These are phyloP conservation scores for Carpinus viminea DNA, from an alignment of 306 rosid genomes.

Conservation along the genomic window DNA sequence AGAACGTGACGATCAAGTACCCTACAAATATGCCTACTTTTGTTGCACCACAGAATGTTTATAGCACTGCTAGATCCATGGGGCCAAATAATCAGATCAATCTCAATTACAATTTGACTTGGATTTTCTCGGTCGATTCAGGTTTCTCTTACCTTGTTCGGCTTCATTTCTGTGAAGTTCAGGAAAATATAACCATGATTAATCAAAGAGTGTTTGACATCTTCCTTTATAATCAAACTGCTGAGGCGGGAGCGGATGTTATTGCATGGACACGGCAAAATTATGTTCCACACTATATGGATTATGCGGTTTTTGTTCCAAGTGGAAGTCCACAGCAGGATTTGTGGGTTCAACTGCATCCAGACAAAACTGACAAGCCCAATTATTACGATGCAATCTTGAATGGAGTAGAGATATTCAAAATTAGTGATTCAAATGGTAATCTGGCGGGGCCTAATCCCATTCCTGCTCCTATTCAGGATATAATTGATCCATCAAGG, in stretches of 20 bases:
- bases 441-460: constrained; percentile 88
- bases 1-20: constrained; percentile 43
- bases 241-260: constrained; percentile 49
- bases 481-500: constrained; percentile 47
- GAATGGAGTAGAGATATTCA: constrained; percentile 88
- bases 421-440: constrained; percentile 51
- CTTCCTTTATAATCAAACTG: constrained; percentile 70
- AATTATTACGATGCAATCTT: constrained; percentile 56
- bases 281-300: constrained; percentile 53
- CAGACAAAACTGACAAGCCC: constrained; percentile 25
- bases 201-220: constrained; percentile 75
- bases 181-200: constrained; percentile 23
- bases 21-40: constrained; percentile 44
- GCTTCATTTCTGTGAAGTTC: constrained; percentile 86
- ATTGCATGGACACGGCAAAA: constrained; percentile 36
- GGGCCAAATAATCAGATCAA: constrained; percentile 60
- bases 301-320: constrained; percentile 63
- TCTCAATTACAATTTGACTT: constrained; percentile 70
- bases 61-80: constrained; percentile 82
- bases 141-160: constrained; percentile 85
- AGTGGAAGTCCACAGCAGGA: constrained; percentile 67
- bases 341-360: constrained; percentile 77
- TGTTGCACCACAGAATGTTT: constrained; percentile 71
- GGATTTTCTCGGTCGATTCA: constrained; percentile 73
- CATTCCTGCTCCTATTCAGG: constrained; percentile 56